Conservation (phyloP, 768 basidiomycete genomes). For the Royoungia palumana region DNA sequence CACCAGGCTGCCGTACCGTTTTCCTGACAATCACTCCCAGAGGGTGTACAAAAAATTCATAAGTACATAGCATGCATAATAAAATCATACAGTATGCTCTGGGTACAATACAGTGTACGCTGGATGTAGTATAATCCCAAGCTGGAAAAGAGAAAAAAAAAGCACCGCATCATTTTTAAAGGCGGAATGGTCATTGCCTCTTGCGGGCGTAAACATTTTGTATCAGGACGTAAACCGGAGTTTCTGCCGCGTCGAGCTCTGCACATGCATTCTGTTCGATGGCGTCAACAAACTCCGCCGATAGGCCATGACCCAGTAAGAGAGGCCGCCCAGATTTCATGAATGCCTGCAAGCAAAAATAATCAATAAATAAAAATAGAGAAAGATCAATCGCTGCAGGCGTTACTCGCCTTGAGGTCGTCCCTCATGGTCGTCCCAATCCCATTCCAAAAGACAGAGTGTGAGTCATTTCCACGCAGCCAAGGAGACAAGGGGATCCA, state of each 20-base stretch:
- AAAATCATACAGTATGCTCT: constrained; percentile 18
- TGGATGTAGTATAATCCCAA: constrained; percentile 15
- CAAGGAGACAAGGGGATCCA: constrained; percentile 64
- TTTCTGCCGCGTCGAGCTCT: constrained; percentile 49
- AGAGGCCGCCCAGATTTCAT: constrained; percentile 64
- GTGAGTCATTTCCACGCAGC: constrained; percentile 24
- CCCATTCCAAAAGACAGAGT: constrained; percentile 36
- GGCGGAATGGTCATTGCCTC: constrained; percentile 17
- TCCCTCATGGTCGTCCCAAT: constrained; percentile 50
- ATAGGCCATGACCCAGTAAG: constrained; percentile 59
- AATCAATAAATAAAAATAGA: not conserved
- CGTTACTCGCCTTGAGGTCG: constrained; percentile 49
- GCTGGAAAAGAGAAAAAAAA: constrained; percentile 1
- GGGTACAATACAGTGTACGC: constrained; percentile 25
- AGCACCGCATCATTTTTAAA: constrained; percentile 3
- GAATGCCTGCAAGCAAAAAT: constrained; percentile 47
- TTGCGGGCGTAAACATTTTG: constrained; percentile 57
- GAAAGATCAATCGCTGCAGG: not conserved
- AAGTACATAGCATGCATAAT: constrained; percentile 9
- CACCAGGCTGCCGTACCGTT: not conserved
- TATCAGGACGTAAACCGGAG: constrained; percentile 50
- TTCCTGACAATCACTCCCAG: not conserved
- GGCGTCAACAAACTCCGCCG: constrained; percentile 49
- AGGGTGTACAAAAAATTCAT: not conserved
- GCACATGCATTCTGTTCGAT: constrained; percentile 48